Base-by-base conservation (phyloP, 805 yeast genomes). In the Lachancea kluyveri region DNA sequence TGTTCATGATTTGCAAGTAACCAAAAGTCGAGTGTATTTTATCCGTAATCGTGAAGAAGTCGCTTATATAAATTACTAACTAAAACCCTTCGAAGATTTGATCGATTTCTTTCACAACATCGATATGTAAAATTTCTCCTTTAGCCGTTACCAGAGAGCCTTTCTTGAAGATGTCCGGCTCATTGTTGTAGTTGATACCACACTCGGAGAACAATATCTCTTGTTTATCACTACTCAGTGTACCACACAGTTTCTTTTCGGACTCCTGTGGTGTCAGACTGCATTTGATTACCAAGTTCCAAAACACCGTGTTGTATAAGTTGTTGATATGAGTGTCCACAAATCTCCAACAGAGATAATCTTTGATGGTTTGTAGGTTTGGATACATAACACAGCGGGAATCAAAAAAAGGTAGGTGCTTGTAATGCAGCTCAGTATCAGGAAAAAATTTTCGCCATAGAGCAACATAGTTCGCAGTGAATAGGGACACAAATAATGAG, bases 321-420 rank as follows among this genome's bases (percentile, higher is more conserved):
- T 92, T 92, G 56, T 92, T 92, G 34, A 92, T 92, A 60, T 92
- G 98, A 31, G 92, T 92, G 53, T 92, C 98, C 1, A 80, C 97
- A 52, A 85, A 96, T 43, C 98, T 70, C 98, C 98, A 92, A 35
- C 82, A 64, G 42, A 92, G 71, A 52, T 92, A 92, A 55, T 90
- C 97, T 35, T 84, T 66, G 2, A 90, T 64, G 1, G 65, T 60
- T 4, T 61, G 47, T 11, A 64, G 42, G 33, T 68, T 74, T 0
- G 98, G 98, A 45, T 92, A 92, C 1, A 75, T 59, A 6, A 92
- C 92, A 2, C 94, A 94, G 28, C 98, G 64, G 0, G 94, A 87
- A 57, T 92, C 98, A 55, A 92, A 92, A 10, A 82, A 77, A 0
- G 98, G 97, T 21, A 90, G 53, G 37, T 77, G 67, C 9, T 64